Base-by-base conservation (phyloP, 805 yeast genomes). In the Candida sithepensis region DNA sequence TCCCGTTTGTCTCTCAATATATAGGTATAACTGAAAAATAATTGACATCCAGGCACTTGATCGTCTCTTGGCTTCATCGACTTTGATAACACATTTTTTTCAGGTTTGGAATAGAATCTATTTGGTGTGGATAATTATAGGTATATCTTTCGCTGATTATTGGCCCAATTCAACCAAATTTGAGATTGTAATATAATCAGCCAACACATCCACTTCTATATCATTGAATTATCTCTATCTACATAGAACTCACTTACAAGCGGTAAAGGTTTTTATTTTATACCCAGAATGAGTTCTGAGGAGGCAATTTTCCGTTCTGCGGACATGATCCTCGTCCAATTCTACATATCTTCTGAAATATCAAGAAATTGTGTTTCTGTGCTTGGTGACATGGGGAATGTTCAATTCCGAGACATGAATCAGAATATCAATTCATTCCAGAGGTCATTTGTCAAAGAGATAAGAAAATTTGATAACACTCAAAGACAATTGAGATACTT, bases 271-370 rank as follows among this genome's bases (percentile, higher is more conserved):
- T 9, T 30, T 12, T 30, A n/a, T n/a, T 12, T 10, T 19, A 41
- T 9, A 37, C 20, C 9, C 21, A 39, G 21, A 24, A 54, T 55
- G 58, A 55, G 55, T 30, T 41, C 51, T 9, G 59, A 55, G 22
- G 59, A 55, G 46, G 59, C 57, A 19, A 55, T 55, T 39, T 55
- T 55, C 51, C 55, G 59, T 75, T 91, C 98, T 48, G 98, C 98
- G 84, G 96, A 88, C 61, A 95, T 94, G 98, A 81, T 96, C 42
- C 78, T 91, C 58, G 86, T 92, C 45, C 97, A 94, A 72, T 74
- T 94, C 57, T 92, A 88, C 66, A 81, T 94, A 50, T 92, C 98
- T 8, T 82, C 88, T 23, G 99, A 94, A 68, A 84, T 87, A 39
- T 81, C 96, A 7, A 75, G 97, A 53, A 96, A 90, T 50, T 81